Evolutionary conservation across 805 yeast genomes (phyloP).

Genomic region (Ogataea nonfermentans): DNA sequence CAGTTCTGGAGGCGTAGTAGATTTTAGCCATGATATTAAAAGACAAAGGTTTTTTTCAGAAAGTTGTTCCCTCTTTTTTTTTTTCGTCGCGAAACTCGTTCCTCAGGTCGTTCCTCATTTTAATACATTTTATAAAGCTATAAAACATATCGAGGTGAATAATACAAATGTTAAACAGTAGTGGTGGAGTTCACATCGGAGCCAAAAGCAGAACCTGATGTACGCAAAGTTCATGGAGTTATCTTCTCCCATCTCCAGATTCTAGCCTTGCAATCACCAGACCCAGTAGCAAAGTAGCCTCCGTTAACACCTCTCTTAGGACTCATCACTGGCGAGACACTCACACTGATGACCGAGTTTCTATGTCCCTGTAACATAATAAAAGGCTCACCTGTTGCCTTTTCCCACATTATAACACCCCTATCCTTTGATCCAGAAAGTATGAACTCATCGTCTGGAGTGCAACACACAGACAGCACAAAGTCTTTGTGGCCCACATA

Average conservation of each 20-base stretch:
- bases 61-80: conserved; percentile 6
- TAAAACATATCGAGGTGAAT: conserved; percentile 12
- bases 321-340: conserved; percentile 77
- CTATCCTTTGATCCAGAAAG: conserved; percentile 95
- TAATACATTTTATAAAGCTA: conserved; percentile 1
- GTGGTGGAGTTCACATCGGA: conserved; percentile 5
- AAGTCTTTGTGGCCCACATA: conserved; percentile 96
- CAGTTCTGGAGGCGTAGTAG: conserved; percentile 79
- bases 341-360: conserved; percentile 91
- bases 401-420: conserved; percentile 97
- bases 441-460: conserved; percentile 89
- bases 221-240: conserved; percentile 13
- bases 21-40: conserved; percentile 31
- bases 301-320: conserved; percentile 50
- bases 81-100: conserved; percentile 5
- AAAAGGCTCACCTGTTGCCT: conserved; percentile 83
- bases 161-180: conserved; percentile 16
- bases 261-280: conserved; percentile 96
- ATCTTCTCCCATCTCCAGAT: conserved; percentile 82
- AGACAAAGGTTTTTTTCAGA: not conserved
- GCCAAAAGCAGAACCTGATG: not conserved
- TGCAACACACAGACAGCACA: conserved; percentile 88
- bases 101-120: conserved; percentile 6
- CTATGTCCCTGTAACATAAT: conserved; percentile 96
- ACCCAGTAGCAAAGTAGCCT: conserved; percentile 93